phyloP scores from a whole-genome alignment of 768 basidiomycete species.

The Phylloporus sp. region DNA sequence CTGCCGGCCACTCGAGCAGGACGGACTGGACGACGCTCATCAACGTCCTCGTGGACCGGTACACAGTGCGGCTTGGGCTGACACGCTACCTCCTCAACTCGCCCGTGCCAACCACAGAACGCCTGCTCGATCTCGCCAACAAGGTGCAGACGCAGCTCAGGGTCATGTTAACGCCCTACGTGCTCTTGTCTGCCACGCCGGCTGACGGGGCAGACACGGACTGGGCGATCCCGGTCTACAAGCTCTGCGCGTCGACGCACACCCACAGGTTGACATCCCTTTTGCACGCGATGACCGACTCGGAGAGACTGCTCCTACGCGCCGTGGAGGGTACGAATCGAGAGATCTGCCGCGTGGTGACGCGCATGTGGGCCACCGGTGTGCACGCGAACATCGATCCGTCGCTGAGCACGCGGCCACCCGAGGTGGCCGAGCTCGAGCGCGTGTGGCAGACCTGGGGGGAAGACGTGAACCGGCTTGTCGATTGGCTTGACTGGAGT shows the following conservation, averaged over 20 bases:
- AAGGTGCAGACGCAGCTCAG: conserved; percentile 24
- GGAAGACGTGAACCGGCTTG: neutral
- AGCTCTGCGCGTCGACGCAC: neutral
- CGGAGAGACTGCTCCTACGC: neutral
- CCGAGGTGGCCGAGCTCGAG: neutral
- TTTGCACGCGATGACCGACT: neutral
- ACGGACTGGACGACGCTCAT: too few relatives aligned
- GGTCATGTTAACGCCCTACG: conserved; percentile 29
- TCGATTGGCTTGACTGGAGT: neutral
- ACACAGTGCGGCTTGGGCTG: conserved; percentile 28
- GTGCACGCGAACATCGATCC: neutral
- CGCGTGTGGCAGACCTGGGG: neutral
- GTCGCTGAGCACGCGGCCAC: neutral
- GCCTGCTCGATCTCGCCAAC: conserved; percentile 4
- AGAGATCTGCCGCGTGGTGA: conserved; percentile 13
- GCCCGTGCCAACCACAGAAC: neutral
- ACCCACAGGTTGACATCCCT: neutral
- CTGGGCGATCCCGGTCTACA: conserved; percentile 22
- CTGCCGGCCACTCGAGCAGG: too few relatives aligned
- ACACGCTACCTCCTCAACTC: conserved; percentile 22
- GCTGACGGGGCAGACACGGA: neutral
- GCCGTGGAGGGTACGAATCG: neutral
- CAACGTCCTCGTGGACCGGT: conserved; percentile 25
- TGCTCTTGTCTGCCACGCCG: conserved; percentile 17
- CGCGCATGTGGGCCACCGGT: neutral